Conservation (phyloP, 305 asterid species). For the Fraxinus ornus region DNA sequence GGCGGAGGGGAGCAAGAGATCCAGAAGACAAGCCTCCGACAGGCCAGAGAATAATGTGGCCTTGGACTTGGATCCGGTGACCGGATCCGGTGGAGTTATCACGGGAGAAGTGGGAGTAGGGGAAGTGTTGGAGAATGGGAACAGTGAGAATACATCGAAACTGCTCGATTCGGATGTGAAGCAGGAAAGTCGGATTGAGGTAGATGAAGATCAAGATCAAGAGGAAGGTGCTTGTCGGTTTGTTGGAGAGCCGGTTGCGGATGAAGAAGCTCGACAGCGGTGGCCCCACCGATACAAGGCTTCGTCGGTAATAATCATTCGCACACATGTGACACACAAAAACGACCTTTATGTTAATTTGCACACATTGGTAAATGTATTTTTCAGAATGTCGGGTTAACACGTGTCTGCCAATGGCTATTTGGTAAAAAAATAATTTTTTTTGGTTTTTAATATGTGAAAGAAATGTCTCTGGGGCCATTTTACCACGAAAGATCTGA, state of each 20-base stretch:
- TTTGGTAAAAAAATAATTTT: not conserved
- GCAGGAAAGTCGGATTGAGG: not conserved
- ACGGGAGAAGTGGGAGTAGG: not conserved
- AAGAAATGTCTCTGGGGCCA: not conserved
- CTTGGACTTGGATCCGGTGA: not conserved
- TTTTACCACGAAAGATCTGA: not conserved
- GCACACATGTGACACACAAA: not conserved
- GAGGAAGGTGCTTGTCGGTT: slow-evolving; percentile 14
- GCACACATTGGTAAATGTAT: not conserved
- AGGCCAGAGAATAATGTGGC: not conserved
- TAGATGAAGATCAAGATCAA: slow-evolving; percentile 14
- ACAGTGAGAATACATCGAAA: not conserved
- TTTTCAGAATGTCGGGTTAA: not conserved
- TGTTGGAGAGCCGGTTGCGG: slow-evolving; percentile 34
- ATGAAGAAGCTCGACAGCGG: slow-evolving; percentile 39
- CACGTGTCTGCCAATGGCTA: not conserved
- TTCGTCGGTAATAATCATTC: not conserved
- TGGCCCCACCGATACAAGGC: slow-evolving; percentile 57
- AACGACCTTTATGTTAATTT: not conserved
- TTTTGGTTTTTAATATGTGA: not conserved
- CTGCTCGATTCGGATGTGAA: not conserved
- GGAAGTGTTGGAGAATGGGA: slow-evolving; percentile 8
- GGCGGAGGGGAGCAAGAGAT: not conserved
- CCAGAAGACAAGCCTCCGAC: not conserved
- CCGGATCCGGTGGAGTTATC: slow-evolving; percentile 3